Evolutionary conservation across 176 grass and related monocot genomes (phyloP).

Genomic region (Pharus latifolius): DNA sequence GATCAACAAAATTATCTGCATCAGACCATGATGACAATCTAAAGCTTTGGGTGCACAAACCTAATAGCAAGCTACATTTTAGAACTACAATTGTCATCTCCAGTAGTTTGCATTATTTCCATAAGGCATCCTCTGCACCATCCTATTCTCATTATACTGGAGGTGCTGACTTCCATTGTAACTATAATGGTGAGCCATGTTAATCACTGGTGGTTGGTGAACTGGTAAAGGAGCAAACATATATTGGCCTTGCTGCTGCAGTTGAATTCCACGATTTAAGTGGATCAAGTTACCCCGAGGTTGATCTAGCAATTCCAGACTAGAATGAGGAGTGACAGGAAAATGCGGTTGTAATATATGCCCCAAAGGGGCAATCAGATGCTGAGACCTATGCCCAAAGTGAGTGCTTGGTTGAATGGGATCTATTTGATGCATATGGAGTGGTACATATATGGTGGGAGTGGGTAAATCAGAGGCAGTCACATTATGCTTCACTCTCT

Average conservation of each 20-base stretch:
- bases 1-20: too few species aligned
- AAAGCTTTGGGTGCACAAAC: background rate
- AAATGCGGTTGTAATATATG: background rate
- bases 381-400: background rate
- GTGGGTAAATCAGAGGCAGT: background rate
- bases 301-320: background rate
- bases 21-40: too few species aligned
- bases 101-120: background rate
- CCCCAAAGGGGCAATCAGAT: background rate
- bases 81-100: slow-evolving; percentile 6
- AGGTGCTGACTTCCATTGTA: slow-evolving; percentile 1
- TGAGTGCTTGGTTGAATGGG: background rate
- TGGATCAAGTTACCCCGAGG: slow-evolving; percentile 9
- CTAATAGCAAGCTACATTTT: background rate
- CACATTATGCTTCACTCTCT: slow-evolving; percentile 7
- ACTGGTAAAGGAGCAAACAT: background rate
- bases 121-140: background rate
- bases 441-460: background rate
- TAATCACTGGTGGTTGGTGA: background rate
- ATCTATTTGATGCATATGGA: background rate
- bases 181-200: background rate
- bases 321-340: slow-evolving; percentile 13
- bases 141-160: background rate
- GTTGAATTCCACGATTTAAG: slow-evolving; percentile 7
- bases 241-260: slow-evolving; percentile 13